These are phyloP conservation scores for Glarea lozoyensis DNA, from an alignment of 495 filamentous ascomycete species.

Conservation along the genomic window DNA sequence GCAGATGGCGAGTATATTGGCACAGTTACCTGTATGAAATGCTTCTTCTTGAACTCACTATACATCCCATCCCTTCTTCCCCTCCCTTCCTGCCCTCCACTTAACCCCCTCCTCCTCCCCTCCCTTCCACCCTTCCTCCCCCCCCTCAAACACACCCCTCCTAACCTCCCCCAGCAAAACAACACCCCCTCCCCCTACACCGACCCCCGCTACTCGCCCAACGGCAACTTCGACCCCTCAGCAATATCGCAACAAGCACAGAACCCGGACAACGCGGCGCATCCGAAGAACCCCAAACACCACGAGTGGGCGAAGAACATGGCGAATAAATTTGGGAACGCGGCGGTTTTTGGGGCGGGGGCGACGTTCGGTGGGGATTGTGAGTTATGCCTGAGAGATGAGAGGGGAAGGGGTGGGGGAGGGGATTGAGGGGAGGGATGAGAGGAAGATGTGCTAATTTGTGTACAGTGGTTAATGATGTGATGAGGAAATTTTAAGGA, in stretches of 20 bases:
- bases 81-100: too few species aligned
- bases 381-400: too few species aligned
- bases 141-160: not conserved
- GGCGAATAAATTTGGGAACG: constrained; percentile 22
- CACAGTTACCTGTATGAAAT: constrained; percentile 26
- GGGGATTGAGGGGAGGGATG: too few species aligned
- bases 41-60: too few species aligned
- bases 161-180: constrained; percentile 15
- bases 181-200: constrained; percentile 21
- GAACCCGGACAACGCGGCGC: constrained; percentile 23
- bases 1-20: constrained; percentile 26
- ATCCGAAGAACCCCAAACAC: constrained; percentile 25
- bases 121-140: not conserved
- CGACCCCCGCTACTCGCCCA: constrained; percentile 21
- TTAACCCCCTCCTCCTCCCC: not conserved
- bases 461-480: too few species aligned
- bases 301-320: constrained; percentile 24
- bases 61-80: too few species aligned
- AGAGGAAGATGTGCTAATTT: too few species aligned
- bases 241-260: constrained; percentile 22
- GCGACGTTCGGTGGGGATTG: constrained; percentile 25
- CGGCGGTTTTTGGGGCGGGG: constrained; percentile 25
- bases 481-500: too few species aligned
- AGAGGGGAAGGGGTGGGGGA: too few species aligned
- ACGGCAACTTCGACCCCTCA: constrained; percentile 11